phyloP scores from a whole-genome alignment of 2,329 filamentous ascomycete species.

The Chalaropsis thielavioides region DNA sequence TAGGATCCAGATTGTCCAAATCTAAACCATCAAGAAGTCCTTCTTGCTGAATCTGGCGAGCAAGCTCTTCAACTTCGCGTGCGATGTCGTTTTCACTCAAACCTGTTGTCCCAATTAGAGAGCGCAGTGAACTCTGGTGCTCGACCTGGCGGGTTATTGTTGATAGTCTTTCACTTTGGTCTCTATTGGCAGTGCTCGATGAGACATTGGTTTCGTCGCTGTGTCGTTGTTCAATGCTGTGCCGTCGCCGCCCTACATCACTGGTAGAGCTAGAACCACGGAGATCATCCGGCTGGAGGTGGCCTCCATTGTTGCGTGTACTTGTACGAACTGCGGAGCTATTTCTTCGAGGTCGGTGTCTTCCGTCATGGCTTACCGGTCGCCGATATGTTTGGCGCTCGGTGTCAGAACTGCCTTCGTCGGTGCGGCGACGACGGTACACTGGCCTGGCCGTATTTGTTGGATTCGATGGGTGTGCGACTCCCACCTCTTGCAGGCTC shows the following conservation, averaged over 20 bases:
- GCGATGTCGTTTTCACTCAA: constrained; percentile 66
- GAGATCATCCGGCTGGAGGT: constrained; percentile 26
- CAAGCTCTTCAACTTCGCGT: constrained; percentile 77
- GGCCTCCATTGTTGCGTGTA: constrained; percentile 23
- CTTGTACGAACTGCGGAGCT: neutral
- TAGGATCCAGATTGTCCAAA: constrained; percentile 69
- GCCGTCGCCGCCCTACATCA: constrained; percentile 8
- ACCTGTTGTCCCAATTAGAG: constrained; percentile 66
- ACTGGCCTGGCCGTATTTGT: constrained; percentile 17
- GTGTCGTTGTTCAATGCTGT: constrained; percentile 3
- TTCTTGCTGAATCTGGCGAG: constrained; percentile 77
- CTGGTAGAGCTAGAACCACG: constrained; percentile 19
- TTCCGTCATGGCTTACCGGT: constrained; percentile 20
- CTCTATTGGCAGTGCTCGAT: neutral
- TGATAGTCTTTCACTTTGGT: constrained; percentile 13
- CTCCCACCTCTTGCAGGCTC: constrained; percentile 55
- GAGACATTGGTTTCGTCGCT: neutral
- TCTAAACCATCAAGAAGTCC: constrained; percentile 79
- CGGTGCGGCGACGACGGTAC: constrained; percentile 13
- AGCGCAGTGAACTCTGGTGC: constrained; percentile 79
- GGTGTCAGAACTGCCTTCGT: constrained; percentile 12
- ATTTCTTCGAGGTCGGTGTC: constrained; percentile 5
- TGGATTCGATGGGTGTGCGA: constrained; percentile 24
- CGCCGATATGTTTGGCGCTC: constrained; percentile 20
- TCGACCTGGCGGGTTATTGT: constrained; percentile 47